Evolutionary conservation across 192 early-diverging fungal species (phyloP), one percentile per base, ranked within the genome.

Genomic region (Entophlyctis luteolus): DNA sequence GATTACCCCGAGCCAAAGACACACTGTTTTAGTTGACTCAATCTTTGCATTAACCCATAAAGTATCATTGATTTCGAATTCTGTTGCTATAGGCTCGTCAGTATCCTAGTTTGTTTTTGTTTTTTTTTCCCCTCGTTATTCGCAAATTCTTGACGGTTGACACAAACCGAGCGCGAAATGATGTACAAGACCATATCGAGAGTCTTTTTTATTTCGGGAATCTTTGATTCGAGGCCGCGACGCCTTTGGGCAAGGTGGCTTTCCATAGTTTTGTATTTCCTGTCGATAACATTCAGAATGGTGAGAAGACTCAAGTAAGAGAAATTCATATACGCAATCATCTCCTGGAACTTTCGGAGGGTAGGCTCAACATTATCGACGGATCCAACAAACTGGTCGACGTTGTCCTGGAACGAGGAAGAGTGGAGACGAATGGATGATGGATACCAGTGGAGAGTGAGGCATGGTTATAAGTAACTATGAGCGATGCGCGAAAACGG

Each of bases 251-350:
- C 74, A 72, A 91, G 81, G 67, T 93, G 93, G 68, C 85, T 78
- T 74, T 98, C 94, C 96, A 98, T 98, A 71, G 92, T 97, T 76
- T 90, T 92, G 88, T 96, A 98, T 76, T 98, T 98, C 52, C 95
- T 92, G 65, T 69, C 5, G 25, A 36, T 46, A n/a, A 34, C 27
- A 59, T 65, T 71, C 12, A 74, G 25, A 25, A 23, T n/a, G 65
- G 49, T 48, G 32, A 23, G 0, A n/a, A 34, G 72, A 36, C 58
- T 39, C 48, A 23, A 68, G 2, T 20, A 55, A 20, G 60, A 2
- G 32, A 59, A 33, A 20, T 16, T 36, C 56, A 74, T 81, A 68
- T 78, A 87, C 87, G 80, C 83, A 35, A 88, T 84, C 58, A 93
- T 92, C 77, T 97, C 96, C 65, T 93, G 87, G 62, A 98, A 93